Base-by-base conservation (phyloP, 225 moss, liverwort and hornwort species). In the Takakia lepidozioides region DNA sequence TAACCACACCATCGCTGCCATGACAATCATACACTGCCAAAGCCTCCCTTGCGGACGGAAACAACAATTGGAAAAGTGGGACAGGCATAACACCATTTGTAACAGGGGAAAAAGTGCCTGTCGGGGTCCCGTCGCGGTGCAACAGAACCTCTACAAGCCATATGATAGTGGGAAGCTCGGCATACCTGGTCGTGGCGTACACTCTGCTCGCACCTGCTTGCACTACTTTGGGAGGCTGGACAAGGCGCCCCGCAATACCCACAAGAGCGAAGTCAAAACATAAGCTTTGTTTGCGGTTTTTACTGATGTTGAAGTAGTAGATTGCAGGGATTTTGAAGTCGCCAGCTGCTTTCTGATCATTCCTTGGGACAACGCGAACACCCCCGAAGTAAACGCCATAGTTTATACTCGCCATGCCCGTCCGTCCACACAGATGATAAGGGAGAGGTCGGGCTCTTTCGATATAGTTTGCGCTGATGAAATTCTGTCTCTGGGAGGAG, bases 331-430 rank as follows among this genome's bases (percentile, higher is more conserved):
- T 56, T 2, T 49, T 28, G 29, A 73, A 30, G 5, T 54, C 54
- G 17, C 69, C 69, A 2, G 48, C 54, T 11, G 55, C 24, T n/a
- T n/a, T n/a, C n/a, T n/a, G n/a, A 3, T 41, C 62, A n/a, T 43
- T 22, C 18, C 24, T 56, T 9, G 62, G 44, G 3, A 73, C 0
- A 39, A 78, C 69, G 28, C 46, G 48, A 21, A 78, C 39, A 22
- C 78, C 78, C 46, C 78, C 78, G 13, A 78, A 73, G 28, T 78
- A 78, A 18, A 73, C 63, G 5, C 78, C 59, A n/a, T 69, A 78
- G 24, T 78, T 78, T 36, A 78, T 63, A 10, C 73, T 29, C 2
- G 73, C 78, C 73, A 78, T 73, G 47, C 78, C 69, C 0, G 78
- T 69, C 40, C 73, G 73, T 19, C 73, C 78, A 19, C 73, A 69